Evolutionary conservation across 2,329 filamentous ascomycete species (phyloP), one percentile per base, ranked within the genome.

Genomic region (Ramichloridium luteum): DNA sequence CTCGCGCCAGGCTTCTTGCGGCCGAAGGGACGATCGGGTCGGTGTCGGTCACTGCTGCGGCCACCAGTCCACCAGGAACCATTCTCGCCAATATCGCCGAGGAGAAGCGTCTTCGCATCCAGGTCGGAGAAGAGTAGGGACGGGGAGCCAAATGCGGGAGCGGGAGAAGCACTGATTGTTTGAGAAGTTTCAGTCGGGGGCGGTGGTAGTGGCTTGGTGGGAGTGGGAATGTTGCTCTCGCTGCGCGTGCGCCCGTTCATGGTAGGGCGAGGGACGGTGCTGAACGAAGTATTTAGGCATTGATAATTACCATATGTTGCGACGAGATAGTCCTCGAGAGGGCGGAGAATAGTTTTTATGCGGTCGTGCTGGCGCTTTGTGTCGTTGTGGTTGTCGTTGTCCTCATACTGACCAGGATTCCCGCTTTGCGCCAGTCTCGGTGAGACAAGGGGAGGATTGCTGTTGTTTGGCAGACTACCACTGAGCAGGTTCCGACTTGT

Each of bases 1-100:
- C 44, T 41, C 18, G 48, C 48, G 30, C 48, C 50, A 13, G 45
- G 40, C 28, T 42, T 47, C 28, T 51, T 54, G n/a, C 45, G 40
- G 26, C 39, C 44, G 14, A 38, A 27, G 13, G 32, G 27, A 41
- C 57, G 51, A 14, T 51, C 51, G 2, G 45, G 41, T 2, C 38
- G 37, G 16, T 48, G 47, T n/a, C 47, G 57, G 13, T 55, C 42
- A 32, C 54, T 34, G 29, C 67, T 67, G n/a, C n/a, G n/a, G n/a
- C n/a, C n/a, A 2, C 77, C 80, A 28, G 77, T 76, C 80, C 81
- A 88, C 82, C 80, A 88, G 5, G 70, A 72, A 2, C 80, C 81
- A 49, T 90, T 90, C 50, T 90, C 82, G 1, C 77, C 79, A 43
- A 86, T 67, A 46, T 86, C 73, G 2, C 80, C 81, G 2, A 86